Conservation (phyloP, 352 stramenopile species). For the Phytophthora europaea region DNA sequence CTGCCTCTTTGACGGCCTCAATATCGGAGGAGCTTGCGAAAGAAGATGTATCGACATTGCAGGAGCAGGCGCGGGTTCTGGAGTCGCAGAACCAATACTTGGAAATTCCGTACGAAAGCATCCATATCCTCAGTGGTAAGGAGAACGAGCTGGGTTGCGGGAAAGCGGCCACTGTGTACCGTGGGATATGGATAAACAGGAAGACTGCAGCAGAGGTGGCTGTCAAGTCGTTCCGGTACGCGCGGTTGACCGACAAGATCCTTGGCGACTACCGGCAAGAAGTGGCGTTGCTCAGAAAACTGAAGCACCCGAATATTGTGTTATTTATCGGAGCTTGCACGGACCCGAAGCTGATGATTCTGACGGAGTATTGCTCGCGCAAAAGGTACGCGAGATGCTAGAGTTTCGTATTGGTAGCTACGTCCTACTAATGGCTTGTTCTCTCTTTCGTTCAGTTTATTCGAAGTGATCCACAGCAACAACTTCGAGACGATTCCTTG, state of each 20-base stretch:
- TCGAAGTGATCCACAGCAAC: constrained; percentile 91
- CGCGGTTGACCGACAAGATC: constrained; percentile 91
- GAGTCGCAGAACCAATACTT: constrained; percentile 90
- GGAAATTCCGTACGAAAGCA: constrained; percentile 90
- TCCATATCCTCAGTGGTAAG: constrained; percentile 87
- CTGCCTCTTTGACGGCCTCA: constrained; percentile 49
- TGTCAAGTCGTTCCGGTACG: constrained; percentile 90
- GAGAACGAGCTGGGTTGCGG: constrained; percentile 90
- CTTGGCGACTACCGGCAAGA: constrained; percentile 87
- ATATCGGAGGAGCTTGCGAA: constrained; percentile 61
- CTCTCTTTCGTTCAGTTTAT: constrained; percentile 63
- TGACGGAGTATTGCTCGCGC: constrained; percentile 91
- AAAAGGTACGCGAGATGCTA: constrained; percentile 66
- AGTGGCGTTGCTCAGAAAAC: constrained; percentile 86
- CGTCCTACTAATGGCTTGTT: neutral
- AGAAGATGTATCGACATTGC: constrained; percentile 75
- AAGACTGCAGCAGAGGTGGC: constrained; percentile 88
- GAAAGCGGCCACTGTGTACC: constrained; percentile 90
- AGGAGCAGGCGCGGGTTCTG: constrained; percentile 86
- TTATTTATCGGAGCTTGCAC: constrained; percentile 93
- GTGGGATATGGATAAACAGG: constrained; percentile 88
- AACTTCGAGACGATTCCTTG: constrained; percentile 92
- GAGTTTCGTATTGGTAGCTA: constrained; percentile 3
- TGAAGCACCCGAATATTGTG: constrained; percentile 93
- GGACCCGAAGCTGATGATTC: constrained; percentile 90